A percentile compares a stretch with the other conserved stretches of the same genome.
Conservation (phyloP, 2,329 filamentous ascomycete species). For the Alternaria brassicicola region DNA sequence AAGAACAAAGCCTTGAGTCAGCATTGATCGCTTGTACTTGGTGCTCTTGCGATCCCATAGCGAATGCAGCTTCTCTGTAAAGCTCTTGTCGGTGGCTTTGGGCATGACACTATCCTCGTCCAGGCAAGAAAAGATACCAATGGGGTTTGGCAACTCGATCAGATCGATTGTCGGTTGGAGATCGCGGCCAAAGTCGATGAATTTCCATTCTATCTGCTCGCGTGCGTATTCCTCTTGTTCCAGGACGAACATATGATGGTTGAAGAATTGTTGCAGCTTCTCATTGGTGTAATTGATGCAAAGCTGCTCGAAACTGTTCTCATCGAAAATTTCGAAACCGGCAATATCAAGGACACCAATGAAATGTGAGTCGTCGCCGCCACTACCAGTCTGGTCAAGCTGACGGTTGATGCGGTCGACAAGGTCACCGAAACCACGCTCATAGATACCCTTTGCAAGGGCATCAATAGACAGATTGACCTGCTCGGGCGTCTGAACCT, state of each 20-base stretch:
- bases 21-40: slow-evolving; percentile 87
- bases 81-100: slow-evolving; percentile 94
- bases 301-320: slow-evolving; percentile 97
- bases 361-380: slow-evolving; percentile 88
- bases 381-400: slow-evolving; percentile 82
- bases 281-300: slow-evolving; percentile 99
- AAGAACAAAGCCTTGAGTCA: slow-evolving; percentile 90
- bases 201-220: slow-evolving; percentile 99
- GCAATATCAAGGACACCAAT: slow-evolving; percentile 99
- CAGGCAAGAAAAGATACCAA: slow-evolving; percentile 97
- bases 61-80: slow-evolving; percentile 96
- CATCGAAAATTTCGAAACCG: slow-evolving; percentile 98
- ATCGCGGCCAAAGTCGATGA: slow-evolving; percentile 98
- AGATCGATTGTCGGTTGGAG: slow-evolving; percentile 97
- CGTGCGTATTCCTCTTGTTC: slow-evolving; percentile 98
- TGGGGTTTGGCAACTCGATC: slow-evolving; percentile 94
- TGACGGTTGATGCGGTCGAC: slow-evolving; percentile 91
- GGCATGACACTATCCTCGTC: slow-evolving; percentile 99
- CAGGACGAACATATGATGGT: slow-evolving; percentile 99
- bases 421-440: slow-evolving; percentile 91
- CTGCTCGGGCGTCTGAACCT: slow-evolving; percentile 96
- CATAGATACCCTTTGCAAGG: slow-evolving; percentile 95
- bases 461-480: slow-evolving; percentile 89
- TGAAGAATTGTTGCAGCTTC: slow-evolving; percentile 99
- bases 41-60: slow-evolving; percentile 95